Conservation (phyloP, 306 rosid species). For the Bauhinia variegata region DNA sequence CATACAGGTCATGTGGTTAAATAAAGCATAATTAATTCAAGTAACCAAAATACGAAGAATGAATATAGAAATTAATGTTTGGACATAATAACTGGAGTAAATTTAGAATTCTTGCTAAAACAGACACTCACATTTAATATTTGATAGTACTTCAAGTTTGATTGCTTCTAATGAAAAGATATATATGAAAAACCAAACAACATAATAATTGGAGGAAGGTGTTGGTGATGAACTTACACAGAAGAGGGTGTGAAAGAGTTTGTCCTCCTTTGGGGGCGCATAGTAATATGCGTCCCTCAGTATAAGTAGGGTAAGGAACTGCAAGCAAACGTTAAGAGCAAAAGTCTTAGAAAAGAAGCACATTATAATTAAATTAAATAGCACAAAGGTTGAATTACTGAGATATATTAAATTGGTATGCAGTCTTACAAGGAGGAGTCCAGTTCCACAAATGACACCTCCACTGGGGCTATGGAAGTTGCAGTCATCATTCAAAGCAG, state of each 20-base stretch:
- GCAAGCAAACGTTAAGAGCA: neutral
- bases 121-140: too few species aligned
- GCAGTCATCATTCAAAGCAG: constrained; percentile 11
- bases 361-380: too few species aligned
- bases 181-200: too few species aligned
- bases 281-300: constrained; percentile 24
- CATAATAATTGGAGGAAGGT: neutral
- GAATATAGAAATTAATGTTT: neutral
- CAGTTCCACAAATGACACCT: constrained; percentile 6
- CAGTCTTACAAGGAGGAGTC: constrained; percentile 34
- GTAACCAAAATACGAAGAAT: neutral
- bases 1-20: too few species aligned
- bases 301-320: constrained; percentile 14
- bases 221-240: constrained; percentile 26
- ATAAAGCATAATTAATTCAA: too few species aligned
- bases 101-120: too few species aligned
- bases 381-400: neutral
- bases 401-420: too few species aligned
- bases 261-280: constrained; percentile 29
- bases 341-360: neutral
- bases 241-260: neutral
- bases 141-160: too few species aligned
- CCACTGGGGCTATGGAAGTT: constrained; percentile 1
- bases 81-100: neutral
- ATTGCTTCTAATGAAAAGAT: too few species aligned